Percentiles rank a stretch among this genome's conserved stretches.
Evolutionary conservation across 2,329 filamentous ascomycete species (phyloP).

Genomic region (Fusarium sacchari): DNA sequence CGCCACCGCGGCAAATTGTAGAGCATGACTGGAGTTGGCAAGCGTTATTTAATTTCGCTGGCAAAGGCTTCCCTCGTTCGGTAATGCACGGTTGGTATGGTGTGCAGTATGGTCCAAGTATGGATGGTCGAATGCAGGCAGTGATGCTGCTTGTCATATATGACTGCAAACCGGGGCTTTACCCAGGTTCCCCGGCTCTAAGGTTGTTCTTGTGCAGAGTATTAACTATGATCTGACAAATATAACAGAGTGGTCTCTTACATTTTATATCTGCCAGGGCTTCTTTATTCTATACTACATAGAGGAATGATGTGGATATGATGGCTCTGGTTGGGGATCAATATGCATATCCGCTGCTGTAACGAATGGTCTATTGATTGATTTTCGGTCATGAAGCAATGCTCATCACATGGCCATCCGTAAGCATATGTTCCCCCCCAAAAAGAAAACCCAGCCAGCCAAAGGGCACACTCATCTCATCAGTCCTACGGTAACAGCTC

Average conservation of each 20-base stretch:
- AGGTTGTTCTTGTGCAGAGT: not conserved
- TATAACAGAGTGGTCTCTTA: not conserved
- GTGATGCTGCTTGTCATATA: slow-evolving; percentile 31
- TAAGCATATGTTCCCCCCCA: not conserved
- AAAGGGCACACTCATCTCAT: slow-evolving; percentile 17
- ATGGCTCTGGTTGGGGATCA: not conserved
- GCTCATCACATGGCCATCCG: slow-evolving; percentile 8
- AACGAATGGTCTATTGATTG: not conserved
- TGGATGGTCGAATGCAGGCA: slow-evolving; percentile 19
- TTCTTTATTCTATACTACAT: not conserved
- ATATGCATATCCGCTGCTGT: not conserved
- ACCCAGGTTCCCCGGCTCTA: slow-evolving; percentile 16
- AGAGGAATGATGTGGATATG: not conserved
- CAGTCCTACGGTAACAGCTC: slow-evolving; percentile 28
- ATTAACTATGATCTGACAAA: slow-evolving; percentile 24
- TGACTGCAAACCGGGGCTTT: slow-evolving; percentile 21
- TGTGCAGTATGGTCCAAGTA: not conserved
- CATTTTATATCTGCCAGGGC: not conserved
- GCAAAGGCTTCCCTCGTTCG: not conserved
- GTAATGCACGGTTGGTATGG: not conserved
- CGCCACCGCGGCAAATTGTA: not conserved
- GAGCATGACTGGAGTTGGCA: not conserved
- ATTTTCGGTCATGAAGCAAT: not conserved
- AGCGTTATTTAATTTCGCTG: not conserved
- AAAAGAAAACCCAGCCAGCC: slow-evolving; percentile 5